Percentiles rank a stretch among this genome's conserved stretches.
Evolutionary conservation across 352 stramenopile species (phyloP).

Genomic region (Phytophthora ramorum): DNA sequence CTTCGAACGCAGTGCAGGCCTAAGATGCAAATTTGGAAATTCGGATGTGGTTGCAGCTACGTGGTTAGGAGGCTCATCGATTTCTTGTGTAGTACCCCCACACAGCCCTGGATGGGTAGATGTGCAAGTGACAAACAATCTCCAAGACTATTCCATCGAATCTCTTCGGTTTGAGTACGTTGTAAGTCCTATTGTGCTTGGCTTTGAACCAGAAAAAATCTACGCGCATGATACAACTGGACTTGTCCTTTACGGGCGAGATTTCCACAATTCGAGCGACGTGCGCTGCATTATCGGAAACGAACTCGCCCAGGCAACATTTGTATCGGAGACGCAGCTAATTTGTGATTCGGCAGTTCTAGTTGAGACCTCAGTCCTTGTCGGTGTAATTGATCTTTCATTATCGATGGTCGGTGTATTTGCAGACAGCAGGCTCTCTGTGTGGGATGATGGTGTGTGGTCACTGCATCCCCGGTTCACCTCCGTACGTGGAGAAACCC

Average conservation of each 20-base stretch:
- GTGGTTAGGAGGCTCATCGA: slow-evolving; percentile 41
- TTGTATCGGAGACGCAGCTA: slow-evolving; percentile 36
- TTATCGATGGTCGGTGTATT: slow-evolving; percentile 35
- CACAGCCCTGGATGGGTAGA: slow-evolving; percentile 40
- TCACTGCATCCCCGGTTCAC: slow-evolving; percentile 21
- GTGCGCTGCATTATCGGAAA: slow-evolving; percentile 47
- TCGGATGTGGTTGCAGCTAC: slow-evolving; percentile 33
- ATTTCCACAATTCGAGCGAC: slow-evolving; percentile 49
- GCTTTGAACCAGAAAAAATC: slow-evolving; percentile 34
- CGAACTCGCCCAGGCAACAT: slow-evolving; percentile 28
- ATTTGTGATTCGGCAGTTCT: slow-evolving; percentile 22
- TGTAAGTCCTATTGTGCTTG: slow-evolving; percentile 37
- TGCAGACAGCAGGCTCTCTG: slow-evolving; percentile 14
- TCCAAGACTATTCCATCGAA: slow-evolving; percentile 56
- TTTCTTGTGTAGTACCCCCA: slow-evolving; percentile 41
- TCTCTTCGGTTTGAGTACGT: slow-evolving; percentile 48
- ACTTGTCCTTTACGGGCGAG: slow-evolving; percentile 35
- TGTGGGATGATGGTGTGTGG: slow-evolving; percentile 30
- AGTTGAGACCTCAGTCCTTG: slow-evolving; percentile 17
- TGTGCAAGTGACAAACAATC: slow-evolving; percentile 62
- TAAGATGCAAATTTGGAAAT: slow-evolving; percentile 55
- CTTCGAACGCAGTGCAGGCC: slow-evolving; percentile 39
- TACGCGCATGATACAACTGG: slow-evolving; percentile 6
- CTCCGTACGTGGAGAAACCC: slow-evolving; percentile 26
- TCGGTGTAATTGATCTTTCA: slow-evolving; percentile 47